phyloP scores from a whole-genome alignment of 768 basidiomycete species.

The Coprinopsis sp. region DNA sequence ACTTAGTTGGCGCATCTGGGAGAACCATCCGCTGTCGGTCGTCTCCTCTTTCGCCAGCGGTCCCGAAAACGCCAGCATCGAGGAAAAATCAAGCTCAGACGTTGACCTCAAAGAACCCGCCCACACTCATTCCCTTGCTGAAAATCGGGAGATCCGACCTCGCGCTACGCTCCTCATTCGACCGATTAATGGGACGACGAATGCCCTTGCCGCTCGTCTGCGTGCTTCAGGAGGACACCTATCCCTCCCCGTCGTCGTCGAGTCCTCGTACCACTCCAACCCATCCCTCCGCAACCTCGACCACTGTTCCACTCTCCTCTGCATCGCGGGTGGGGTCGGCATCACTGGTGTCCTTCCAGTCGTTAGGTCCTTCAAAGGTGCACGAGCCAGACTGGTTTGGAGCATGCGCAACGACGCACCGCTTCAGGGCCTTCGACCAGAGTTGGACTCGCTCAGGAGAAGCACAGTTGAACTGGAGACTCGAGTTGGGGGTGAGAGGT shows the following conservation, averaged over 20 bases:
- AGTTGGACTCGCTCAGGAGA: background rate
- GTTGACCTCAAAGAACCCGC: background rate
- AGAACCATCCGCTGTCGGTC: conserved; percentile 11
- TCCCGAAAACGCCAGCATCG: background rate
- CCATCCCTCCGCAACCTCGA: conserved; percentile 5
- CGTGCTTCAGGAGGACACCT: background rate
- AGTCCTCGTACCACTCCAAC: conserved; percentile 10
- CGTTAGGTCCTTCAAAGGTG: conserved; percentile 5
- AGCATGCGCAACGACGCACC: conserved; percentile 5
- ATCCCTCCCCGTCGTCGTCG: conserved; percentile 10
- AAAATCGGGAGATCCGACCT: background rate
- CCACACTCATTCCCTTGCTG: background rate
- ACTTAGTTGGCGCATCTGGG: conserved; percentile 8
- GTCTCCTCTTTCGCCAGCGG: conserved; percentile 4
- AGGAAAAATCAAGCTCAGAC: background rate
- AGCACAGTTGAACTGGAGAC: background rate
- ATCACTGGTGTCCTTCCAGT: conserved; percentile 9
- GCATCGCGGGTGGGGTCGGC: conserved; percentile 10
- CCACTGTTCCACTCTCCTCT: conserved; percentile 7
- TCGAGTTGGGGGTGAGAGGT: conserved; percentile 3
- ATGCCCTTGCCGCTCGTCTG: conserved; percentile 3
- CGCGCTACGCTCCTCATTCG: conserved; percentile 8
- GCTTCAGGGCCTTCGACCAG: conserved; percentile 3
- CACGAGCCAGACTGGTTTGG: conserved; percentile 1
- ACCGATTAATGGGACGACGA: conserved; percentile 1